A percentile compares a stretch with the other conserved stretches of the same genome.
These are phyloP conservation scores for Boletus sp. DNA, from an alignment of 768 basidiomycete species.

Conservation along the genomic window DNA sequence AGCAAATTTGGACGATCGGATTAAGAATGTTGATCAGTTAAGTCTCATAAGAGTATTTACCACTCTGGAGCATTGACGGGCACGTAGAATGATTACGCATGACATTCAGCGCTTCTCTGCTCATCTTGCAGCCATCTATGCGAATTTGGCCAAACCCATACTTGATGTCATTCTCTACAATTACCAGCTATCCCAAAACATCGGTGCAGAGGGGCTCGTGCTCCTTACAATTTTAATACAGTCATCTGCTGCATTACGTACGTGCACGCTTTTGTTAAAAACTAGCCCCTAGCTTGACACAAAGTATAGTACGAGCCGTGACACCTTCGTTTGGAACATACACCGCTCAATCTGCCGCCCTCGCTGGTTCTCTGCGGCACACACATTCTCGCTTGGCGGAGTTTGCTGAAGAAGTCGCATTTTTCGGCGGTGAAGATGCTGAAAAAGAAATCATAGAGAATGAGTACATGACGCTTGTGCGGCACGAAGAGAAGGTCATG, in stretches of 20 bases:
- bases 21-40: constrained; percentile 93
- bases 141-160: constrained; percentile 89
- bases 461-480: constrained; percentile 79
- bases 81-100: constrained; percentile 82
- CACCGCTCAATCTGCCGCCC: constrained; percentile 81
- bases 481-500: constrained; percentile 81
- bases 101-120: constrained; percentile 92
- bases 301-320: constrained; percentile 67
- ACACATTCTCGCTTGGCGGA: constrained; percentile 89
- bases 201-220: constrained; percentile 89
- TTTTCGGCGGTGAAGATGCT: constrained; percentile 81
- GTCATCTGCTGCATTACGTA: constrained; percentile 74
- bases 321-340: constrained; percentile 93
- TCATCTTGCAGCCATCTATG: constrained; percentile 90
- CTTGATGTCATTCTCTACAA: constrained; percentile 94
- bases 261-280: constrained; percentile 30
- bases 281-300: background rate
- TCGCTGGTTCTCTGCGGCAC: constrained; percentile 86
- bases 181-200: constrained; percentile 89
- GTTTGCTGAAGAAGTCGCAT: constrained; percentile 85
- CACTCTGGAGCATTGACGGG: constrained; percentile 9
- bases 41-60: constrained; percentile 15
- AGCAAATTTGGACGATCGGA: constrained; percentile 94
- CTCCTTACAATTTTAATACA: constrained; percentile 84
- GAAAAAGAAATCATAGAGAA: constrained; percentile 91